These are phyloP conservation scores for Botryotinia narcissicola DNA, from an alignment of 2,329 filamentous ascomycete genomes.

Conservation along the genomic window DNA sequence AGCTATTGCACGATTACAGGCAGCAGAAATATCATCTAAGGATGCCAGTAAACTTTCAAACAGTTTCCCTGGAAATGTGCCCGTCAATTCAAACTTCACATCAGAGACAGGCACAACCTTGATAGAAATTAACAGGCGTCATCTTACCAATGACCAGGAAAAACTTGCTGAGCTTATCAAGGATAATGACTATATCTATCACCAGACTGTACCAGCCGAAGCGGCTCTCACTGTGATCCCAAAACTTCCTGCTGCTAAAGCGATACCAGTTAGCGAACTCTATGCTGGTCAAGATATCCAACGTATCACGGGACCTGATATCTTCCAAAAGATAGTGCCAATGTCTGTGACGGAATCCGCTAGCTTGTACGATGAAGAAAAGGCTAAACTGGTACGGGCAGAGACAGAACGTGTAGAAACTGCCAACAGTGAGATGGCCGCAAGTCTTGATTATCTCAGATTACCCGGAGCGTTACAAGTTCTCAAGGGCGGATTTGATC, in stretches of 20 bases:
- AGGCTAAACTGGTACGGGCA: constrained; percentile 89
- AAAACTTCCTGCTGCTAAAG: constrained; percentile 92
- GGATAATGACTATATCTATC: constrained; percentile 98
- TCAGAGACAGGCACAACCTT: constrained; percentile 74
- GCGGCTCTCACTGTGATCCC: constrained; percentile 77
- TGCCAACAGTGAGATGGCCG: constrained; percentile 93
- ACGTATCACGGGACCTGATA: constrained; percentile 91
- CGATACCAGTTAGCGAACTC: constrained; percentile 92
- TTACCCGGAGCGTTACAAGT: constrained; percentile 86
- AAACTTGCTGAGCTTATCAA: constrained; percentile 74
- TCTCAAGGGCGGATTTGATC: constrained; percentile 87
- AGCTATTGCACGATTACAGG: constrained; percentile 77
- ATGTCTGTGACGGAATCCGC: constrained; percentile 95
- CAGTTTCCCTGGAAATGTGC: constrained; percentile 75
- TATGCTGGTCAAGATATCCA: constrained; percentile 98
- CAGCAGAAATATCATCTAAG: constrained; percentile 74
- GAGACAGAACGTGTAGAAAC: constrained; percentile 92
- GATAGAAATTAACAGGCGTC: constrained; percentile 79
- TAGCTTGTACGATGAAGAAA: constrained; percentile 97
- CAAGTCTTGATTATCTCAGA: constrained; percentile 89
- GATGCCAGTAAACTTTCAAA: constrained; percentile 75
- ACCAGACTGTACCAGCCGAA: constrained; percentile 85
- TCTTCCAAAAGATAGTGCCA: constrained; percentile 95
- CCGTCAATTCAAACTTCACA: constrained; percentile 77
- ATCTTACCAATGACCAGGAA: constrained; percentile 76